Evolutionary conservation across 495 filamentous ascomycete species (phyloP).

Genomic region (Jackrogersella minutella): DNA sequence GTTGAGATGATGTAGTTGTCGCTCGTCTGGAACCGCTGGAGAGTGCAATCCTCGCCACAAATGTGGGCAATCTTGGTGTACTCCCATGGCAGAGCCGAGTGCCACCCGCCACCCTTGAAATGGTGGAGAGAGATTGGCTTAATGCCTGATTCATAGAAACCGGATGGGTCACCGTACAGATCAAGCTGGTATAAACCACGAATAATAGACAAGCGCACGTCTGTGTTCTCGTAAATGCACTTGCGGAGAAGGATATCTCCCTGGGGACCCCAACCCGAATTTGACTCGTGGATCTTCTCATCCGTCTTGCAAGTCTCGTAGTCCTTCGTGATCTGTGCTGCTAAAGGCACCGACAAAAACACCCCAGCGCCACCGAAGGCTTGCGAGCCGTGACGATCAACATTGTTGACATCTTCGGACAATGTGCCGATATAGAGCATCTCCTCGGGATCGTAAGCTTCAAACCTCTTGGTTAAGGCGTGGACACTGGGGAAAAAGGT

Average conservation of each 20-base stretch:
- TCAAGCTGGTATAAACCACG: slow-evolving; percentile 73
- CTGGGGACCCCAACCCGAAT: slow-evolving; percentile 63
- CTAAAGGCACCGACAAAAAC: slow-evolving; percentile 70
- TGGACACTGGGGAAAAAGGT: slow-evolving; percentile 76
- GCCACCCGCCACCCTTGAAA: slow-evolving; percentile 65
- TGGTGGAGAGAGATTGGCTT: slow-evolving; percentile 72
- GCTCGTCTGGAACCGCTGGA: slow-evolving; percentile 71
- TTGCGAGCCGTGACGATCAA: slow-evolving; percentile 72
- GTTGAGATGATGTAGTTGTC: slow-evolving; percentile 71
- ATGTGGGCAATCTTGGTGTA: slow-evolving; percentile 71
- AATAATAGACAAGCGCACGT: slow-evolving; percentile 66
- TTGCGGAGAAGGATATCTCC: slow-evolving; percentile 73
- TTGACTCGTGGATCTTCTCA: slow-evolving; percentile 59
- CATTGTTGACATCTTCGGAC: slow-evolving; percentile 74
- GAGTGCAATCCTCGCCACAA: slow-evolving; percentile 69
- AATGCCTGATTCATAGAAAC: slow-evolving; percentile 72
- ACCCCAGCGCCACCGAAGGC: slow-evolving; percentile 78
- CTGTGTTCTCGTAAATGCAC: slow-evolving; percentile 71
- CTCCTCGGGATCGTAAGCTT: slow-evolving; percentile 61
- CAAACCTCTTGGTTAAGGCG: slow-evolving; percentile 60
- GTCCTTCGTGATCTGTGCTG: slow-evolving; percentile 64
- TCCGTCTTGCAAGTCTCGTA: slow-evolving; percentile 63
- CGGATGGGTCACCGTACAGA: slow-evolving; percentile 69
- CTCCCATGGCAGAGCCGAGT: slow-evolving; percentile 63
- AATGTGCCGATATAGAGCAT: slow-evolving; percentile 72